phyloP scores from a whole-genome alignment of 202 grass and related monocot genomes.

The Panicum virgatum region DNA sequence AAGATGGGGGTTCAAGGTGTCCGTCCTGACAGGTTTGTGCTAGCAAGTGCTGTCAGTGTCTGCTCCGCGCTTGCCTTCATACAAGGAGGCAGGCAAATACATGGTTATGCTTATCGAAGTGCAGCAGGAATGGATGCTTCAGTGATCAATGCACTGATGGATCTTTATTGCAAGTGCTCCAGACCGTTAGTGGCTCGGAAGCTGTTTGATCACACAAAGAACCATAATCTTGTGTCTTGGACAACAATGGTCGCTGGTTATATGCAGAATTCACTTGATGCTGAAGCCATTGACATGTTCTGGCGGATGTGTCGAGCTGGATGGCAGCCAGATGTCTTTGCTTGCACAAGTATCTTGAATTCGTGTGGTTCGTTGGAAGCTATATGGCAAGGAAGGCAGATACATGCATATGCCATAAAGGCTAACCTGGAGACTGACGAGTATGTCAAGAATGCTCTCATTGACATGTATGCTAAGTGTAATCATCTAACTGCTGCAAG shows the following conservation, averaged over 20 bases:
- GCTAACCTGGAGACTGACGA: conserved; percentile 49
- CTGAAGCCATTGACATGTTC: conserved; percentile 62
- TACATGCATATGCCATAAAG: conserved; percentile 69
- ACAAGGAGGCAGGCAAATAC: conserved; percentile 68
- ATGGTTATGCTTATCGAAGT: conserved; percentile 55
- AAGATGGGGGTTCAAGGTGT: conserved; percentile 49
- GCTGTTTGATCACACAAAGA: conserved; percentile 60
- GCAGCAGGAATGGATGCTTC: conserved; percentile 50
- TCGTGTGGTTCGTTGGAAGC: conserved; percentile 61
- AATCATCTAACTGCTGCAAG: conserved; percentile 51
- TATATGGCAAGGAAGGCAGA: conserved; percentile 66
- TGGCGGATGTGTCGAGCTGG: conserved; percentile 53
- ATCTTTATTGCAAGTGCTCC: conserved; percentile 72
- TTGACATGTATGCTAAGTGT: conserved; percentile 82
- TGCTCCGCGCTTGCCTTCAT: conserved; percentile 57
- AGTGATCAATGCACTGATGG: conserved; percentile 49
- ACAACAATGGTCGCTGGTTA: conserved; percentile 77
- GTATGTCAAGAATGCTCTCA: conserved; percentile 72
- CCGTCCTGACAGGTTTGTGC: conserved; percentile 56
- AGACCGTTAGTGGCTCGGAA: conserved; percentile 49
- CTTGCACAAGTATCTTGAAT: conserved; percentile 65
- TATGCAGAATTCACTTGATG: conserved; percentile 66
- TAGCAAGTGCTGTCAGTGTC: conserved; percentile 64
- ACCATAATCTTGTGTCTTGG: conserved; percentile 68
- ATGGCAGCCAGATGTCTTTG: conserved; percentile 65